phyloP scores from a whole-genome alignment of 2,329 filamentous ascomycete genomes.

The Tolypocladium tropicale region DNA sequence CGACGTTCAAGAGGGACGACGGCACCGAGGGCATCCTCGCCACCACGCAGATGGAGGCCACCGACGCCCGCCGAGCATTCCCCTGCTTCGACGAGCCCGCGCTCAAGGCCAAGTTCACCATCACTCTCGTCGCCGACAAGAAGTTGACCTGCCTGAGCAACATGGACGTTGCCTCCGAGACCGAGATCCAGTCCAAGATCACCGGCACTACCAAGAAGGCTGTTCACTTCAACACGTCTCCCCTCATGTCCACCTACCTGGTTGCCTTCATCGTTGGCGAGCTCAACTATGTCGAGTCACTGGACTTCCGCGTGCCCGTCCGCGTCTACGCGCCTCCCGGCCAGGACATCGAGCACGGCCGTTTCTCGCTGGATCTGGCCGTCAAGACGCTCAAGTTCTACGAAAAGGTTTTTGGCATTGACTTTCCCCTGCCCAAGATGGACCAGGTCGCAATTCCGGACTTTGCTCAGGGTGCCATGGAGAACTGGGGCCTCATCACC shows the following conservation, averaged over 20 bases:
- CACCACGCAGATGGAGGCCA: slow-evolving; percentile 93
- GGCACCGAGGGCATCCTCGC: slow-evolving; percentile 76
- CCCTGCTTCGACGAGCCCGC: slow-evolving; percentile 95
- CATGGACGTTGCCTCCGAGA: slow-evolving; percentile 84
- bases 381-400: slow-evolving; percentile 89
- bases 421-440: slow-evolving; percentile 40
- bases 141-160: slow-evolving; percentile 88
- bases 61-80: slow-evolving; percentile 84
- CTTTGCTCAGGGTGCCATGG: slow-evolving; percentile 93
- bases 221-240: slow-evolving; percentile 85
- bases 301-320: slow-evolving; percentile 81
- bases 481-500: slow-evolving; percentile 95
- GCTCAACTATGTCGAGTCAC: slow-evolving; percentile 87
- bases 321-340: slow-evolving; percentile 90
- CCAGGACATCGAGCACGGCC: slow-evolving; percentile 80
- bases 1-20: slow-evolving; percentile 76
- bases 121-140: slow-evolving; percentile 86
- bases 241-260: slow-evolving; percentile 92
- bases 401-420: slow-evolving; percentile 66
- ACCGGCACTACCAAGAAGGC: slow-evolving; percentile 51
- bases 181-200: slow-evolving; percentile 39
- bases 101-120: slow-evolving; percentile 84
- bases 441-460: slow-evolving; percentile 86
- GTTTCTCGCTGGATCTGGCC: slow-evolving; percentile 82
- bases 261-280: slow-evolving; percentile 90